Conservation (phyloP, 192 early-diverging fungal species). For the Borealophlyctis nickersoniae region DNA sequence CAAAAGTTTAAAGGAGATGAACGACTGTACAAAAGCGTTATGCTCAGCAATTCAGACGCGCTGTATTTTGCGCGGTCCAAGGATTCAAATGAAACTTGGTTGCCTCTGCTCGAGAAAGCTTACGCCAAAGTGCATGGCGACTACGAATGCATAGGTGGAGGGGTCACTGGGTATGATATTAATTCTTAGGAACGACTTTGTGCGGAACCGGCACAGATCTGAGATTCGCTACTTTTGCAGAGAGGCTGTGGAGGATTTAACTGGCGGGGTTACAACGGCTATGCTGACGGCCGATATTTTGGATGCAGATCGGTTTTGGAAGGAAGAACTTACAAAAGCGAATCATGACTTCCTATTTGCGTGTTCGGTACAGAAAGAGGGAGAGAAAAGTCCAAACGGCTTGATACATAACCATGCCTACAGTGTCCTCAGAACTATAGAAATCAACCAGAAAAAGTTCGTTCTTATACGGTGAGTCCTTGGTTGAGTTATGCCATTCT, state of each 20-base stretch:
- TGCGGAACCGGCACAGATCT: not conserved
- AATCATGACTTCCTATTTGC: slow-evolving; percentile 30
- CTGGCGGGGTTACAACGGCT: slow-evolving; percentile 43
- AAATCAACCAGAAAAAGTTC: slow-evolving; percentile 43
- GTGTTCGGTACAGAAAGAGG: not conserved
- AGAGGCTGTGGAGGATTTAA: slow-evolving; percentile 55
- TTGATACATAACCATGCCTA: slow-evolving; percentile 46
- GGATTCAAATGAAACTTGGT: slow-evolving; percentile 52
- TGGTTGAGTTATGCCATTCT: too few relatives aligned
- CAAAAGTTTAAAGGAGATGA: not conserved
- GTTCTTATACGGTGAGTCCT: slow-evolving; percentile 26
- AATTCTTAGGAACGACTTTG: not conserved
- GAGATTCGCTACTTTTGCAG: slow-evolving; percentile 5
- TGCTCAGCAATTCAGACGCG: slow-evolving; percentile 19
- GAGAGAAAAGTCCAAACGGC: slow-evolving; percentile 14
- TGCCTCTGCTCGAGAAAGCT: slow-evolving; percentile 59
- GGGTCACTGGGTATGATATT: slow-evolving; percentile 12
- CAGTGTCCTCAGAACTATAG: slow-evolving; percentile 40
- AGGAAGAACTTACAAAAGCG: slow-evolving; percentile 47
- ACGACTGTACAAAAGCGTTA: not conserved
- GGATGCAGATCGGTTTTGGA: slow-evolving; percentile 51
- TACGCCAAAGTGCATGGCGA: slow-evolving; percentile 58
- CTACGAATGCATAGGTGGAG: slow-evolving; percentile 47
- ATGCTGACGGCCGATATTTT: slow-evolving; percentile 45
- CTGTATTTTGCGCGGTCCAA: slow-evolving; percentile 37